Evolutionary conservation across 2,329 filamentous ascomycete species (phyloP).

Genomic region (Microcyclosporella mali): DNA sequence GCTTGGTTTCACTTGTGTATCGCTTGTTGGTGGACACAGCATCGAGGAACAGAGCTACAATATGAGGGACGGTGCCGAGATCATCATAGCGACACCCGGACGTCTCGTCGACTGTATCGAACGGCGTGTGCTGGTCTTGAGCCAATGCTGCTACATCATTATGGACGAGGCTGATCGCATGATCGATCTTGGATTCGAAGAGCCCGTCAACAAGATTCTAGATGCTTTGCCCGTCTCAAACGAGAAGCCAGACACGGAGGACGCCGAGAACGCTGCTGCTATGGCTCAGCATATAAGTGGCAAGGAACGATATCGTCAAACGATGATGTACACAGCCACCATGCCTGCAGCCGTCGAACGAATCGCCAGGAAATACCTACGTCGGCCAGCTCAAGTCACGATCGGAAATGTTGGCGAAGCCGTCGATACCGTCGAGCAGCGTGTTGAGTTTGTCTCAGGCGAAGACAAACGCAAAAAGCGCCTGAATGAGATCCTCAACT

Average conservation of each 20-base stretch:
- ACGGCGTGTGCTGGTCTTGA: constrained; percentile 78
- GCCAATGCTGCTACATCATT: constrained; percentile 97
- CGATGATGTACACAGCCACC: constrained; percentile 99
- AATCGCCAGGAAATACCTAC: constrained; percentile 94
- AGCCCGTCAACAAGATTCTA: constrained; percentile 94
- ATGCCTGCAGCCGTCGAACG: constrained; percentile 91
- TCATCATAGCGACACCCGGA: constrained; percentile 96
- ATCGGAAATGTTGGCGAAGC: constrained; percentile 94
- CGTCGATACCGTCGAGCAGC: constrained; percentile 95
- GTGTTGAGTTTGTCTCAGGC: constrained; percentile 81
- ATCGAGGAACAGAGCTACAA: constrained; percentile 90
- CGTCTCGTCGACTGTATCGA: constrained; percentile 97
- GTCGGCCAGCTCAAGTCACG: constrained; percentile 84
- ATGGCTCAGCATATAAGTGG: constrained; percentile 76
- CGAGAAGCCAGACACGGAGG: constrained; percentile 90
- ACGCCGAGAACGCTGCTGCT: constrained; percentile 75
- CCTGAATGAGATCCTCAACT: constrained; percentile 80
- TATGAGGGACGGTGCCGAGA: constrained; percentile 86
- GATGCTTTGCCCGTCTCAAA: constrained; percentile 88
- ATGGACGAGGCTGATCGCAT: constrained; percentile 99
- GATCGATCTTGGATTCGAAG: constrained; percentile 98
- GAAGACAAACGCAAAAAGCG: constrained; percentile 97
- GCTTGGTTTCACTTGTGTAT: constrained; percentile 88
- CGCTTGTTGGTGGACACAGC: constrained; percentile 94
- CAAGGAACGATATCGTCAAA: constrained; percentile 81